Conservation (phyloP, 345 rosid genomes). For the Linum trigynum region DNA sequence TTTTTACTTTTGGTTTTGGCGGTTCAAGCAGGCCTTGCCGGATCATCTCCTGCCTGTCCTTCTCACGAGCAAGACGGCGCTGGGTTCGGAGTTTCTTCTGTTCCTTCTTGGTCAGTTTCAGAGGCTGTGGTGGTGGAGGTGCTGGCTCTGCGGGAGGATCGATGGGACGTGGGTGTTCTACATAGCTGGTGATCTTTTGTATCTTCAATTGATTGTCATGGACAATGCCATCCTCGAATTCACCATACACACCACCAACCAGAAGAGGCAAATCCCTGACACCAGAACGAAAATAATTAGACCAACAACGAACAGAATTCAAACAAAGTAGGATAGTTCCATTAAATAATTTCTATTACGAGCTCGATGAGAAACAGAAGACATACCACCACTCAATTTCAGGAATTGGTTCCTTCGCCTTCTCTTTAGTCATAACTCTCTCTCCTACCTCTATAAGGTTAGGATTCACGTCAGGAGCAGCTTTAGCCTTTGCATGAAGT, state of each 20-base stretch:
- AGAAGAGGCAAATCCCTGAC: constrained; percentile 71
- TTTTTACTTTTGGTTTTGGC: constrained; percentile 80
- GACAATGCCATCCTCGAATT: constrained; percentile 30
- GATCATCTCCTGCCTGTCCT: constrained; percentile 93
- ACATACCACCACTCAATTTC: constrained; percentile 98
- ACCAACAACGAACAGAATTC: background rate
- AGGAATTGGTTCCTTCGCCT: constrained; percentile 68
- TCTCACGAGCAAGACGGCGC: constrained; percentile 80
- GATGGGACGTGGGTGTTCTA: constrained; percentile 88
- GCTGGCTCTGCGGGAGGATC: constrained; percentile 95
- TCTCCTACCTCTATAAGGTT: constrained; percentile 88
- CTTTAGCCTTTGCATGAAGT: constrained; percentile 75
- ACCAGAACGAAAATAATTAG: background rate
- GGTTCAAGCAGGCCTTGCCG: constrained; percentile 93
- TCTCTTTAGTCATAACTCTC: constrained; percentile 65
- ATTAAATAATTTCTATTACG: too few relatives aligned
- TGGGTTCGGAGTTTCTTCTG: constrained; percentile 93
- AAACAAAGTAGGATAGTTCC: too few relatives aligned
- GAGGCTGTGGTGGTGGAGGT: constrained; percentile 92
- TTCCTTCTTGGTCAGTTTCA: constrained; percentile 89
- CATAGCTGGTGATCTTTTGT: constrained; percentile 68
- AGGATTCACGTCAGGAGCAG: constrained; percentile 77
- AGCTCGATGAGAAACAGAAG: background rate
- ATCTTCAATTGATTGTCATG: constrained; percentile 43
- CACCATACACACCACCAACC: constrained; percentile 42